Percentiles rank a stretch among this genome's conserved stretches.
Conservation (phyloP, 352 stramenopile genomes). For the Globisporangium paroecandrum region DNA sequence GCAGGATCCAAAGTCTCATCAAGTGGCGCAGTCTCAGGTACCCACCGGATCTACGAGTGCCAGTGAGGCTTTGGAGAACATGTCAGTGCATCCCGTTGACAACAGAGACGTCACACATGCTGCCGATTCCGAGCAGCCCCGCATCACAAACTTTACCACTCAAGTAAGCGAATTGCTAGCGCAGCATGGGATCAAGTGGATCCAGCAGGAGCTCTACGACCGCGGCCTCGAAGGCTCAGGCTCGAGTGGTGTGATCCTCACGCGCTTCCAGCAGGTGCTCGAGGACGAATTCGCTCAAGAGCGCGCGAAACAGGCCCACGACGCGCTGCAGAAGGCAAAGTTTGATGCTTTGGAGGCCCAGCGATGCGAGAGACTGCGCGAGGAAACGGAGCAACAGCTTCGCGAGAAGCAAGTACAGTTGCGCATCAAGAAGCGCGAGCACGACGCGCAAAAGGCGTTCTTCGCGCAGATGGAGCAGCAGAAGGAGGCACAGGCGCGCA, state of each 20-base stretch:
- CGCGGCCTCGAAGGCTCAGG: constrained; percentile 60
- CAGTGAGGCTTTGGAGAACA: neutral
- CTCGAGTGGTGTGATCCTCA: constrained; percentile 36
- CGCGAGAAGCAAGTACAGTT: constrained; percentile 33
- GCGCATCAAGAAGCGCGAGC: constrained; percentile 43
- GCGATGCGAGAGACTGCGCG: constrained; percentile 26
- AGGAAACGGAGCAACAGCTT: constrained; percentile 33
- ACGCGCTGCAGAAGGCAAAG: constrained; percentile 21
- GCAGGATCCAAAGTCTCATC: too few relatives aligned
- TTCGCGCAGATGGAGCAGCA: constrained; percentile 63
- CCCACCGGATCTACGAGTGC: neutral
- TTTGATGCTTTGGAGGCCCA: constrained; percentile 30
- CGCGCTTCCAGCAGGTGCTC: constrained; percentile 41
- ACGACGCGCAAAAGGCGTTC: constrained; percentile 41
- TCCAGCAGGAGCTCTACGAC: constrained; percentile 82
- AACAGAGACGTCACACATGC: neutral
- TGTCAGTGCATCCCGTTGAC: too few relatives aligned
- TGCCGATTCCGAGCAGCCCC: neutral
- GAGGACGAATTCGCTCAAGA: constrained; percentile 26
- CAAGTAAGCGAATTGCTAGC: constrained; percentile 31
- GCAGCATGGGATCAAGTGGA: constrained; percentile 53
- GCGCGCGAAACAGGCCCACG: neutral
- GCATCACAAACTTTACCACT: neutral
- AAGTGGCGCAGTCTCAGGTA: too few relatives aligned
- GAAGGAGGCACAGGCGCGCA: constrained; percentile 33